Conservation (phyloP, 2,329 filamentous ascomycete genomes). For the Trichoderma afroharzianum region DNA sequence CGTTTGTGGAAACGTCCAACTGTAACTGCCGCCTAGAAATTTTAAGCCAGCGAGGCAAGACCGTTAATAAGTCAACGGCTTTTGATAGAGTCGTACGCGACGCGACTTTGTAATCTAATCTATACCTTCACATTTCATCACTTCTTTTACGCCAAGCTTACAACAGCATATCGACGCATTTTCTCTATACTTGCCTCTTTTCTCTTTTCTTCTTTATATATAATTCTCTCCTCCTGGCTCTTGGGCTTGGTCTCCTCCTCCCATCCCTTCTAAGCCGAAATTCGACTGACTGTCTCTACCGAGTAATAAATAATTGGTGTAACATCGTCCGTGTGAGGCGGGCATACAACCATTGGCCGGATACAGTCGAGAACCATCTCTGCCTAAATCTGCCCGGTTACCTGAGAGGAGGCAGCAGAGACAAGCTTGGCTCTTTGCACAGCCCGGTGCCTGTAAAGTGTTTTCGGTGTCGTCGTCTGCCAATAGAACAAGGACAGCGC, state of each 20-base stretch:
- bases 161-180: neutral
- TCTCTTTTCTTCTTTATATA: neutral
- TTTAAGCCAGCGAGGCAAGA: neutral
- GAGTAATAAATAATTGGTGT: neutral
- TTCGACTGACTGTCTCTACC: neutral
- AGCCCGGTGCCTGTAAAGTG: neutral
- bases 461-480: neutral
- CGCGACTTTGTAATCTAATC: neutral
- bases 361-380: neutral
- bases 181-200: neutral
- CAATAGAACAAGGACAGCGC: slow-evolving; percentile 10
- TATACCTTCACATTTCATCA: neutral
- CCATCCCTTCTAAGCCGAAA: neutral
- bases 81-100: neutral
- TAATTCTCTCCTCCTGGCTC: neutral
- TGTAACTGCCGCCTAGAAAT: neutral
- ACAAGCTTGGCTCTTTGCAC: neutral
- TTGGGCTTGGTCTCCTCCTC: neutral
- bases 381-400: neutral
- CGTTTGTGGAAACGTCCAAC: neutral
- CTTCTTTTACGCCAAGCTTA: neutral
- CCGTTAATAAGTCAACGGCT: neutral
- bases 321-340: neutral
- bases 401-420: neutral
- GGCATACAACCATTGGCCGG: neutral